Conservation (phyloP, 148 eudicot species). For the Vaccinium myrtillus region DNA sequence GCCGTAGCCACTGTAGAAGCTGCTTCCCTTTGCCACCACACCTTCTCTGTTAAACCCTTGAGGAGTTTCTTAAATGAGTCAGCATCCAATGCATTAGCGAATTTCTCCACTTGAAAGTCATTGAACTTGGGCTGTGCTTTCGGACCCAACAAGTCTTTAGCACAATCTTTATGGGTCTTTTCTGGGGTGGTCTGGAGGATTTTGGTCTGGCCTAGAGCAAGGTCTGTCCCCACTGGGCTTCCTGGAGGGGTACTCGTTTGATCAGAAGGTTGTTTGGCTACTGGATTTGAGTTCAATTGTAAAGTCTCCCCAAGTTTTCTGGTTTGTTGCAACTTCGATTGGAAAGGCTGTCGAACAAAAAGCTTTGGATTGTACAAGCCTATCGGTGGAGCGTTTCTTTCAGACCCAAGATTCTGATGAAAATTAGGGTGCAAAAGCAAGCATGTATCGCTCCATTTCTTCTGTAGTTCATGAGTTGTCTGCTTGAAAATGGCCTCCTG, state of each 20-base stretch:
- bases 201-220: conserved; percentile 64
- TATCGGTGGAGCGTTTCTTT: conserved; percentile 43
- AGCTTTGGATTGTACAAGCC: conserved; percentile 58
- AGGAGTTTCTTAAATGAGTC: conserved; percentile 81
- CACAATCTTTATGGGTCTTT: conserved; percentile 11
- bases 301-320: conserved; percentile 44
- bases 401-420: conserved; percentile 43
- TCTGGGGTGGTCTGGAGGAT: conserved; percentile 20
- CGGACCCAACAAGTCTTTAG: conserved; percentile 58
- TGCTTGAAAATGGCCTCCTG: conserved; percentile 47
- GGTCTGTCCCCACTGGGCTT: conserved; percentile 86
- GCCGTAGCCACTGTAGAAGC: conserved; percentile 75
- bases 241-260: conserved; percentile 36
- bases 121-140: conserved; percentile 37
- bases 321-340: conserved; percentile 46
- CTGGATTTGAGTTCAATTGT: conserved; percentile 44
- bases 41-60: conserved; percentile 78
- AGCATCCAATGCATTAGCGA: conserved; percentile 48
- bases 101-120: conserved; percentile 32
- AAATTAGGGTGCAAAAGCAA: conserved; percentile 67
- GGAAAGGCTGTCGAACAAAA: conserved; percentile 48
- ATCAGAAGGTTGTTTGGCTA: conserved; percentile 21
- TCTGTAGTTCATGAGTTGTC: conserved; percentile 69
- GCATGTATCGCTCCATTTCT: conserved; percentile 85
- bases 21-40: conserved; percentile 94